Base-by-base conservation (phyloP, 495 filamentous ascomycete genomes). In the Aspergillus olivimuriae region DNA sequence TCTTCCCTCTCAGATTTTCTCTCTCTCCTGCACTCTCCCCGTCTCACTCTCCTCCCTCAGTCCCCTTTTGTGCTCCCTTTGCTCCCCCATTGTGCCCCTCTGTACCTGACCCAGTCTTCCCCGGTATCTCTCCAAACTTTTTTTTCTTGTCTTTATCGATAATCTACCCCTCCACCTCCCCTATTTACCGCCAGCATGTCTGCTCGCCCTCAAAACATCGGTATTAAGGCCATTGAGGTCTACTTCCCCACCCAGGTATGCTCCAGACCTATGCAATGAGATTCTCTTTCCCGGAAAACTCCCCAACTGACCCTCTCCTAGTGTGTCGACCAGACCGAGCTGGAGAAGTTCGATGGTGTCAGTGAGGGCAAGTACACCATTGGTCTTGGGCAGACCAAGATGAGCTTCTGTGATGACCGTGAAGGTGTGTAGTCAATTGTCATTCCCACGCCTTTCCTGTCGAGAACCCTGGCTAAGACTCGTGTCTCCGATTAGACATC, bases 161-260 rank as follows among this genome's bases (percentile, higher is more conserved):
- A 28, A 28, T 28, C 24, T 28, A 20, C 36, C 16, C 16, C 17
- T 22, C 38, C 31, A 28, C 31, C 34, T 26, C 14, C 42, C 23
- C 34, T 19, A 3, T 15, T 38, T 39, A 45, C 60, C 58, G 51
- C 53, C 70, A 83, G 53, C 55, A 97, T 95, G 92, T 80, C 87
- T 58, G 58, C 86, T 52, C 86, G 88, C 65, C 87, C 92, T 46
- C 82, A 91, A 67, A 97, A 96, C 72, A 86, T 98, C 62, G 92
- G 92, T 80, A 95, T 98, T 69, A 98, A 97, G 78, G 92, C 87
- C 88, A 92, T 98, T 69, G 92, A 97, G 74, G 84, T 98, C 64
- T 98, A 98, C 72, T 94, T 94, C 65, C 92, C 92, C 42, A 87
- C 78, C 65, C 92, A 95, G 82, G 92, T 95, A 70, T 47, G 84